Percentiles rank a stretch among this genome's conserved stretches.
Conservation (phyloP, 768 basidiomycete species). For the Vararia minispora region DNA sequence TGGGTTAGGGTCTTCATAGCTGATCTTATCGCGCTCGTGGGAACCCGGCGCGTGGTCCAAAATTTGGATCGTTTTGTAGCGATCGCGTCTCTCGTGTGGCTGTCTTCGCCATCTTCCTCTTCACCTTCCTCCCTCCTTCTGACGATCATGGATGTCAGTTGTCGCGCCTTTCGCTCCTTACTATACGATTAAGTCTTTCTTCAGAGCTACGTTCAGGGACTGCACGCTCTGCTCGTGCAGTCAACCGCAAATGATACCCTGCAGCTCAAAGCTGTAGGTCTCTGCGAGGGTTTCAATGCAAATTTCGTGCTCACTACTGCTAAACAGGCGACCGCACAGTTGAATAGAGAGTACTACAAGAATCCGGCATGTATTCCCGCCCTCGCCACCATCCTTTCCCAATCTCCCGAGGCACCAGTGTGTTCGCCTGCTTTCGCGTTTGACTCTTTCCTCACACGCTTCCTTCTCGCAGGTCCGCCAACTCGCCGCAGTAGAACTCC, state of each 20-base stretch:
- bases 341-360: slow-evolving; percentile 92
- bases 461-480: slow-evolving; percentile 65
- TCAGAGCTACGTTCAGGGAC: slow-evolving; percentile 40
- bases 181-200: not conserved
- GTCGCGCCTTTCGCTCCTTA: not conserved
- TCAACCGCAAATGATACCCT: slow-evolving; percentile 83
- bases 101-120: slow-evolving; percentile 10
- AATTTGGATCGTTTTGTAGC: too few relatives aligned
- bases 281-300: slow-evolving; percentile 6
- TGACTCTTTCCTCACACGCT: not conserved
- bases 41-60: too few relatives aligned
- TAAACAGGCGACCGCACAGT: slow-evolving; percentile 73
- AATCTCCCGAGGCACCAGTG: slow-evolving; percentile 75
- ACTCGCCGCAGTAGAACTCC: slow-evolving; percentile 91
- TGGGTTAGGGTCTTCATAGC: too few relatives aligned
- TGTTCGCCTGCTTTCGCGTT: slow-evolving; percentile 10
- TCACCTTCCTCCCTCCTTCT: not conserved
- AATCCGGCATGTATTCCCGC: slow-evolving; percentile 84
- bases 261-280: slow-evolving; percentile 76
- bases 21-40: too few relatives aligned
- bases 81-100: too few relatives aligned
- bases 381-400: slow-evolving; percentile 77
- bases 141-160: slow-evolving; percentile 38
- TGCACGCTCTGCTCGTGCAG: slow-evolving; percentile 80
- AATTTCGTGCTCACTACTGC: not conserved